These are phyloP conservation scores for Cadophora luteo-olivacea DNA, from an alignment of 2,329 filamentous ascomycete genomes.

Conservation along the genomic window DNA sequence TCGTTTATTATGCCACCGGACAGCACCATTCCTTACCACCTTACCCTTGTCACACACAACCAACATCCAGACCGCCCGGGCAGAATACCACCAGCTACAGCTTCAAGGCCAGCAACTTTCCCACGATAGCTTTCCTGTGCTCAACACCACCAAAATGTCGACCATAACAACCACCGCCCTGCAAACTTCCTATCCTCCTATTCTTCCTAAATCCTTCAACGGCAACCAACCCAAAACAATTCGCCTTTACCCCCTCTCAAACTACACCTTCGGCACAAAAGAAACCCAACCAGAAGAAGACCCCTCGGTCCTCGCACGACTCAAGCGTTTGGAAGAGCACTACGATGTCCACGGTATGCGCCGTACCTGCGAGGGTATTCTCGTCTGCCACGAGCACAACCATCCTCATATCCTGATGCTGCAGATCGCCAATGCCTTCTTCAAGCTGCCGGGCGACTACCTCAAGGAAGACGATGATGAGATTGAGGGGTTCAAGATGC, in stretches of 20 bases:
- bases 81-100: constrained; percentile 12
- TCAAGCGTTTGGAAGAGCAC: constrained; percentile 96
- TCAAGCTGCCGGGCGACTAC: constrained; percentile 98
- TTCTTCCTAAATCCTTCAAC: constrained; percentile 83
- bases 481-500: constrained; percentile 90
- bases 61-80: neutral
- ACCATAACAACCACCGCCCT: constrained; percentile 79
- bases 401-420: constrained; percentile 99
- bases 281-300: constrained; percentile 98
- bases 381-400: constrained; percentile 99
- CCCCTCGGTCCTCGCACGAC: constrained; percentile 88
- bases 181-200: constrained; percentile 80
- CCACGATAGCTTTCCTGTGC: constrained; percentile 7
- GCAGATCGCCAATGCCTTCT: constrained; percentile 99
- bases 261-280: constrained; percentile 99
- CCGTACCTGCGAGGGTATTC: constrained; percentile 93
- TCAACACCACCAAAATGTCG: constrained; percentile 65
- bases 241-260: constrained; percentile 91
- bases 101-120: constrained; percentile 5
- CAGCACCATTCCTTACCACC: too few species aligned
- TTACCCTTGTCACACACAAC: neutral
- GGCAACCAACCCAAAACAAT: constrained; percentile 89
- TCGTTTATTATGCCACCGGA: too few species aligned
- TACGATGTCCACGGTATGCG: constrained; percentile 94
- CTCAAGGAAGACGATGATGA: constrained; percentile 89